Evolutionary conservation across 768 basidiomycete genomes (phyloP).

Genomic region (Russula emetica): DNA sequence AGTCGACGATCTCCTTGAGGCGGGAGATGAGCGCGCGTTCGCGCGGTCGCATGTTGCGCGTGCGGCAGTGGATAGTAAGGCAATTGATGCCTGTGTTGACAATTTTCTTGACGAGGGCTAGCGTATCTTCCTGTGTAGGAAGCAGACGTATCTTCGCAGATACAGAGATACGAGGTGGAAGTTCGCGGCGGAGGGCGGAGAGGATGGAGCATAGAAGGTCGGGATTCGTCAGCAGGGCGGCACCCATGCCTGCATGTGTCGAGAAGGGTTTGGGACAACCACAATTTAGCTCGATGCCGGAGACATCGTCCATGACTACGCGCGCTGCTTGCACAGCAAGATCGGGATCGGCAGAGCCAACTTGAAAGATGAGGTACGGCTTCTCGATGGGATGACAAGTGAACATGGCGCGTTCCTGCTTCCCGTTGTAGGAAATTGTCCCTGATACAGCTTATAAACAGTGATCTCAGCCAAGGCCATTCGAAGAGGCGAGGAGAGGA

Average conservation of each 20-base stretch:
- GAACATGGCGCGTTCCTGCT: conserved; percentile 74
- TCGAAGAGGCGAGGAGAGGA: background rate
- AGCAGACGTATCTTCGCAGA: conserved; percentile 91
- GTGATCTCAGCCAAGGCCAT: conserved; percentile 12
- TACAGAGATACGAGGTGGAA: conserved; percentile 79
- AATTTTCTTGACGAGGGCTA: conserved; percentile 85
- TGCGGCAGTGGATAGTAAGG: conserved; percentile 93
- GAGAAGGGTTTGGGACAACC: conserved; percentile 98
- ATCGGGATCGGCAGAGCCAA: conserved; percentile 85
- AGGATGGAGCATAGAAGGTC: conserved; percentile 89
- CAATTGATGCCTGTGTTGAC: conserved; percentile 82
- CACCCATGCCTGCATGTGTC: conserved; percentile 92
- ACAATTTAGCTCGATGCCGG: conserved; percentile 95
- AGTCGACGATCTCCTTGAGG: conserved; percentile 79
- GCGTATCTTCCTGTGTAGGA: conserved; percentile 80
- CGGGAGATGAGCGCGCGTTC: conserved; percentile 77
- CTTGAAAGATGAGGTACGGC: conserved; percentile 91
- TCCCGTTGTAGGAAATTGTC: conserved; percentile 81
- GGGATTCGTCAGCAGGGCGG: conserved; percentile 87
- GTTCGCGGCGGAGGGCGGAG: conserved; percentile 62
- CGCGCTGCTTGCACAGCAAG: conserved; percentile 91
- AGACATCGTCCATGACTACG: conserved; percentile 79
- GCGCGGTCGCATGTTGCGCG: conserved; percentile 80
- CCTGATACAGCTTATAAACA: conserved; percentile 70
- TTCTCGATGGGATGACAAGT: conserved; percentile 93